Conservation (phyloP, 1,284 basidiomycete genomes). For the Malassezia nana region DNA sequence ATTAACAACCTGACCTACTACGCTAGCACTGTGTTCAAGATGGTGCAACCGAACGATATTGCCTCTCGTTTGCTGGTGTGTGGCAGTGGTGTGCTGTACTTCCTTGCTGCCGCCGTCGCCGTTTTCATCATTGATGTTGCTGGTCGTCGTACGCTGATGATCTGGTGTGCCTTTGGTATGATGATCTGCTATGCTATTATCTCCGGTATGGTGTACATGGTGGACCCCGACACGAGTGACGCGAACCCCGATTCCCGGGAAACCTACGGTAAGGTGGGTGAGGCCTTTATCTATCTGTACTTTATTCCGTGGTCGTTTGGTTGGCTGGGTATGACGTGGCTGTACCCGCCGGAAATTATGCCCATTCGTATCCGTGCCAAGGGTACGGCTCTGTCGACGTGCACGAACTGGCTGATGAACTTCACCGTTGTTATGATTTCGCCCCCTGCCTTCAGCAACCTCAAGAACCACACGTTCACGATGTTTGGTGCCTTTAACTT, state of each 20-base stretch:
- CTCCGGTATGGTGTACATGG: conserved; percentile 48
- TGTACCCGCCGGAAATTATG: conserved; percentile 49
- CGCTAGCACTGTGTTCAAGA: conserved; percentile 39
- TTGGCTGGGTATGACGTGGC: conserved; percentile 61
- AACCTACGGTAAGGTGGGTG: conserved; percentile 49
- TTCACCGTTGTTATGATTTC: conserved; percentile 57
- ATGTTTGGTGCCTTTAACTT: conserved; percentile 45
- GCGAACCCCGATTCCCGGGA: not conserved
- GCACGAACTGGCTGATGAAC: conserved; percentile 46
- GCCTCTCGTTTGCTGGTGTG: conserved; percentile 61
- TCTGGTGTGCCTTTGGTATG: conserved; percentile 61
- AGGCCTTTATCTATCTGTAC: conserved; percentile 59
- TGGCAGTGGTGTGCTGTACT: conserved; percentile 63
- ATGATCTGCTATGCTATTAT: conserved; percentile 58
- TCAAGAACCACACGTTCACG: conserved; percentile 53
- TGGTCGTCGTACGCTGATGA: conserved; percentile 61
- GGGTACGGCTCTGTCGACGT: conserved; percentile 47
- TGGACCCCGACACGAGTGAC: conserved; percentile 25
- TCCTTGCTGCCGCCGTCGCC: conserved; percentile 57
- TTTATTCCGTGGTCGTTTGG: conserved; percentile 58
- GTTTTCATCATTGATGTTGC: conserved; percentile 54
- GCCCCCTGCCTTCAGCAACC: conserved; percentile 59
- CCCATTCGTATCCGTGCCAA: conserved; percentile 48
- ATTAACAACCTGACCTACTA: conserved; percentile 62
- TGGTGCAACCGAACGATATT: conserved; percentile 52